These are phyloP conservation scores for Solanum pennellii DNA, from an alignment of 257 asterid species.

Conservation along the genomic window DNA sequence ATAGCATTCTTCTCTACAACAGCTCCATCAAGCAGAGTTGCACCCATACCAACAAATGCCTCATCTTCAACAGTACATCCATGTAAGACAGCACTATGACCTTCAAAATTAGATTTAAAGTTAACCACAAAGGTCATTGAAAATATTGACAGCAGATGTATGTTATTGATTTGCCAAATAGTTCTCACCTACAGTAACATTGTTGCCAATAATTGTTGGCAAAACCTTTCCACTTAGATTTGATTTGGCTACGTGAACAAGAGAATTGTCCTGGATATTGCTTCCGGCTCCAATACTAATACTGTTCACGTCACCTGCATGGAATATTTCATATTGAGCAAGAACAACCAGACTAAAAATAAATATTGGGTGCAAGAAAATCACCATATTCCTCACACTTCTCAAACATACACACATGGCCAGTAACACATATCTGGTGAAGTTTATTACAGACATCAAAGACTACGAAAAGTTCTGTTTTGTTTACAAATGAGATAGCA, in stretches of 20 bases:
- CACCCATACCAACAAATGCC: conserved; percentile 94
- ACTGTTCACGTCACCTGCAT: conserved; percentile 78
- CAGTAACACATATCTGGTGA: not conserved
- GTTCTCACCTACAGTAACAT: conserved; percentile 87
- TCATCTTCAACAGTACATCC: conserved; percentile 96
- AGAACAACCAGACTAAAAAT: not conserved
- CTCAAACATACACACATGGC: not conserved
- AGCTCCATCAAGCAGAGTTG: conserved; percentile 93
- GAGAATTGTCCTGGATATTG: conserved; percentile 91
- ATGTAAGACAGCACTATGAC: conserved; percentile 90
- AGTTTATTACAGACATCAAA: not conserved
- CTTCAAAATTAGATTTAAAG: conserved; percentile 25
- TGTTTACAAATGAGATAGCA: not conserved
- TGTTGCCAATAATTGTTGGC: conserved; percentile 80
- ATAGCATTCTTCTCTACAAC: conserved; percentile 85
- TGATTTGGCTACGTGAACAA: conserved; percentile 92
- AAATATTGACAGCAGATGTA: not conserved
- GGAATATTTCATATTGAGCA: not conserved
- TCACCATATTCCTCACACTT: not conserved
- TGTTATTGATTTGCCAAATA: not conserved
- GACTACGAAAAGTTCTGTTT: not conserved
- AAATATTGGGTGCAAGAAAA: not conserved
- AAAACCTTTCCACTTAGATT: conserved; percentile 80
- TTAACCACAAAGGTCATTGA: not conserved
- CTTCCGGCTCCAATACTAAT: conserved; percentile 83